Evolutionary conservation across 768 basidiomycete genomes (phyloP).

Genomic region (Cystofilobasidium capitatum): DNA sequence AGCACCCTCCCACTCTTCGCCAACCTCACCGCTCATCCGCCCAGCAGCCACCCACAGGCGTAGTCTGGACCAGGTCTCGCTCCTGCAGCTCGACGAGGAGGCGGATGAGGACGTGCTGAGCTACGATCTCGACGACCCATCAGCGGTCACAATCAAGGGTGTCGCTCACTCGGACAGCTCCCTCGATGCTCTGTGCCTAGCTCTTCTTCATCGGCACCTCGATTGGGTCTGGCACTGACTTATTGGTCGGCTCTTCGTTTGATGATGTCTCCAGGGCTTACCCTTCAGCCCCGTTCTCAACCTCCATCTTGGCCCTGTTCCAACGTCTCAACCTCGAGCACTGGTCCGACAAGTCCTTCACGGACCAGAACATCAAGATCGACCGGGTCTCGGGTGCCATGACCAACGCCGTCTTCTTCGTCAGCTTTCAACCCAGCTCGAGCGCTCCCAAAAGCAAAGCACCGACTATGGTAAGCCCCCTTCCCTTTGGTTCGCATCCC

Average conservation of each 20-base stretch:
- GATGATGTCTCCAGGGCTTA: background rate
- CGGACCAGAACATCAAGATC: conserved; percentile 47
- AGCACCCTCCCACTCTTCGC: conserved; percentile 15
- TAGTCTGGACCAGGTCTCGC: conserved; percentile 20
- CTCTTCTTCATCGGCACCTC: background rate
- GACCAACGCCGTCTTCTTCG: conserved; percentile 95
- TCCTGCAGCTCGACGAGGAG: conserved; percentile 18
- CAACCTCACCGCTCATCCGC: conserved; percentile 11
- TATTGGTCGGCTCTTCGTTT: background rate
- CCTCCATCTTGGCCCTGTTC: conserved; percentile 9
- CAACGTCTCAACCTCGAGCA: conserved; percentile 30
- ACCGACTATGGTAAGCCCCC: conserved; percentile 19
- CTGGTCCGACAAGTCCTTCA: conserved; percentile 37
- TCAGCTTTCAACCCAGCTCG: conserved; percentile 47
- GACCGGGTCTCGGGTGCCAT: conserved; percentile 79
- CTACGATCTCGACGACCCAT: conserved; percentile 16
- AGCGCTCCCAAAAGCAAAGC: conserved; percentile 4
- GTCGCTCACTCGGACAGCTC: conserved; percentile 34
- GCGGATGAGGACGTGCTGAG: conserved; percentile 7
- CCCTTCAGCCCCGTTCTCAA: conserved; percentile 5
- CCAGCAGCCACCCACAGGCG: conserved; percentile 3
- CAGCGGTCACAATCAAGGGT: conserved; percentile 28
- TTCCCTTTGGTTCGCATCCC: background rate
- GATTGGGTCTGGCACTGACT: background rate
- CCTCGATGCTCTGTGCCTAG: conserved; percentile 33